Conservation (phyloP, 495 filamentous ascomycete genomes). For the Mycothermus thermophilus region DNA sequence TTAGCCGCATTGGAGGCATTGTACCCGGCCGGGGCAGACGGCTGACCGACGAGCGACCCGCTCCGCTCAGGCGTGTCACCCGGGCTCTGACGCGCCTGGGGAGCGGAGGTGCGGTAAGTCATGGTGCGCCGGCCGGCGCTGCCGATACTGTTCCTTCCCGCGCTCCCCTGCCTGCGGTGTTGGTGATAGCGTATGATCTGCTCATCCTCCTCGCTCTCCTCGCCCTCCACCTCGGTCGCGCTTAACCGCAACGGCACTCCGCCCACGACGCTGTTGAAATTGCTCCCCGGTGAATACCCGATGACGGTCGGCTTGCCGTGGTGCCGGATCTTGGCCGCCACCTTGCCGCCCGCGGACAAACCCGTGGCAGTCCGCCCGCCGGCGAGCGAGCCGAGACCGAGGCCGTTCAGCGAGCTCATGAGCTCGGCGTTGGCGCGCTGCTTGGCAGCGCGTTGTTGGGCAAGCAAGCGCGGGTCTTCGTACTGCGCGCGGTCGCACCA, state of each 20-base stretch:
- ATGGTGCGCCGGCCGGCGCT: conserved; percentile 47
- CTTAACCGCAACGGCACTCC: conserved; percentile 86
- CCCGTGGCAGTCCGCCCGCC: conserved; percentile 47
- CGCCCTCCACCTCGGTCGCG: conserved; percentile 86
- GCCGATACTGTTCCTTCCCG: conserved; percentile 61
- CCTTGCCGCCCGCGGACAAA: conserved; percentile 35
- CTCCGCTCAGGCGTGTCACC: conserved; percentile 49
- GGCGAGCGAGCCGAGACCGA: conserved; percentile 14
- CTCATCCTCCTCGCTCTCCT: conserved; percentile 62
- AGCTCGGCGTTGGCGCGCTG: conserved; percentile 73
- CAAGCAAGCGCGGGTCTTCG: conserved; percentile 73
- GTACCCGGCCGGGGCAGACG: not conserved
- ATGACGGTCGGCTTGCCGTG: conserved; percentile 57
- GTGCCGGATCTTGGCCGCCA: conserved; percentile 67
- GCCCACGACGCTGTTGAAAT: conserved; percentile 54
- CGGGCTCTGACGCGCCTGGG: conserved; percentile 53
- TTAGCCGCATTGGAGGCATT: not conserved
- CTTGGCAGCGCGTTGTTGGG: conserved; percentile 70
- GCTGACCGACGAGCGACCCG: conserved; percentile 30
- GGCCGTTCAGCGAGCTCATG: conserved; percentile 21
- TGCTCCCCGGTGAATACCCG: conserved; percentile 57
- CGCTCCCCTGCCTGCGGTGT: conserved; percentile 62
- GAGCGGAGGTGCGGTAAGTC: conserved; percentile 38
- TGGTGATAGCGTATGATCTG: conserved; percentile 37
- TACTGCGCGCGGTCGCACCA: conserved; percentile 94